Conservation (phyloP, 2,329 filamentous ascomycete genomes). For the Trichoderma endophyticum region DNA sequence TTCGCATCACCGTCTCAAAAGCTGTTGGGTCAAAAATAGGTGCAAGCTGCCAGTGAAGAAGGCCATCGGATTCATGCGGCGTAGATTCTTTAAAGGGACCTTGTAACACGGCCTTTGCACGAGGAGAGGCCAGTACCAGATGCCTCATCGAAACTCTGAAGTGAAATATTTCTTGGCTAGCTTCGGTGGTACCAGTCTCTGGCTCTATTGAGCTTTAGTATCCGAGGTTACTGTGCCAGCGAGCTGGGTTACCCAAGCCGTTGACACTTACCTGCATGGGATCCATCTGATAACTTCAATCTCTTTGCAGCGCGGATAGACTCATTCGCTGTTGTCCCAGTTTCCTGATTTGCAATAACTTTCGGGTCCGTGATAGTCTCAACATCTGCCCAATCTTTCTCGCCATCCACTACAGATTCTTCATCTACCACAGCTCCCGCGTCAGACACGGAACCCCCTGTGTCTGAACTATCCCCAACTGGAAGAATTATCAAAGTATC, state of each 20-base stretch:
- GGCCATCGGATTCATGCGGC: conserved; percentile 10
- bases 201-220: background rate
- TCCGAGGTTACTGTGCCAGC: background rate
- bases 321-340: background rate
- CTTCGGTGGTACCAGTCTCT: background rate
- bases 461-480: too few relatives aligned
- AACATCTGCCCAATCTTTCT: background rate
- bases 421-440: background rate
- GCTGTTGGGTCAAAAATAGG: conserved; percentile 21
- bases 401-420: background rate
- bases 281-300: background rate
- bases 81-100: conserved; percentile 1
- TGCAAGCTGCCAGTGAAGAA: conserved; percentile 21
- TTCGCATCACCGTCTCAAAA: conserved; percentile 22
- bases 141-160: conserved; percentile 18
- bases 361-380: background rate
- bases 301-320: background rate
- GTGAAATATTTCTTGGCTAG: background rate
- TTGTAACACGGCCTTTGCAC: background rate
- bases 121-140: background rate
- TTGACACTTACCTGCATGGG: background rate
- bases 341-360: background rate
- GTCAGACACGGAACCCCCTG: background rate
- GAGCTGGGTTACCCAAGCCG: background rate
- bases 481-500: conserved; percentile 5